Conservation (phyloP, 768 basidiomycete species). For the Holtermanniella nyarrowii region DNA sequence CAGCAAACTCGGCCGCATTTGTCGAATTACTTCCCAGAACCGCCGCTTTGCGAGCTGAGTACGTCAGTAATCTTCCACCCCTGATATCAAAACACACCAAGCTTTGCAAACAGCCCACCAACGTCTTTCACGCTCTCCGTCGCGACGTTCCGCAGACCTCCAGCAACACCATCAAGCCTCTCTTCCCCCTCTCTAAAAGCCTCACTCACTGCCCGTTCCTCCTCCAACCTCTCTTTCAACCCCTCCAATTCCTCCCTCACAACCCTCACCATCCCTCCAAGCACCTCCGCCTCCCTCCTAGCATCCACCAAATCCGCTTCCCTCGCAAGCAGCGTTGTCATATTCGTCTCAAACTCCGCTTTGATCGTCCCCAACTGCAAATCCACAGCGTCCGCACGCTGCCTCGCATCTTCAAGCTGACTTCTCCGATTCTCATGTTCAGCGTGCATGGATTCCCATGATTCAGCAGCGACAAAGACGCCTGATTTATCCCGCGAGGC, state of each 20-base stretch:
- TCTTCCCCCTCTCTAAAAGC: conserved; percentile 68
- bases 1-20: conserved; percentile 55
- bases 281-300: conserved; percentile 33
- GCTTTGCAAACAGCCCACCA: conserved; percentile 62
- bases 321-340: conserved; percentile 59
- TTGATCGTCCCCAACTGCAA: conserved; percentile 62
- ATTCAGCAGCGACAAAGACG: conserved; percentile 83
- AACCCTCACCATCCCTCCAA: conserved; percentile 50
- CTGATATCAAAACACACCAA: conserved; percentile 51
- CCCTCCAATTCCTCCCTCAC: conserved; percentile 53
- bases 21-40: conserved; percentile 57
- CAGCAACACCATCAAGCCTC: conserved; percentile 61
- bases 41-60: conserved; percentile 60
- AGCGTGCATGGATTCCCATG: conserved; percentile 68
- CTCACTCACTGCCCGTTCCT: conserved; percentile 66
- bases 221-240: conserved; percentile 57
- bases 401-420: conserved; percentile 70
- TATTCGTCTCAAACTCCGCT: conserved; percentile 87
- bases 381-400: conserved; percentile 71
- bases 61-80: not conserved
- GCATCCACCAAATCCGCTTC: conserved; percentile 61
- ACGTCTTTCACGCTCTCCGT: conserved; percentile 64
- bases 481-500: conserved; percentile 95
- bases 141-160: conserved; percentile 54
- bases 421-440: conserved; percentile 69